Evolutionary conservation across 78 protist species (phyloP).

Genomic region (Dictyostelium capitatum): DNA sequence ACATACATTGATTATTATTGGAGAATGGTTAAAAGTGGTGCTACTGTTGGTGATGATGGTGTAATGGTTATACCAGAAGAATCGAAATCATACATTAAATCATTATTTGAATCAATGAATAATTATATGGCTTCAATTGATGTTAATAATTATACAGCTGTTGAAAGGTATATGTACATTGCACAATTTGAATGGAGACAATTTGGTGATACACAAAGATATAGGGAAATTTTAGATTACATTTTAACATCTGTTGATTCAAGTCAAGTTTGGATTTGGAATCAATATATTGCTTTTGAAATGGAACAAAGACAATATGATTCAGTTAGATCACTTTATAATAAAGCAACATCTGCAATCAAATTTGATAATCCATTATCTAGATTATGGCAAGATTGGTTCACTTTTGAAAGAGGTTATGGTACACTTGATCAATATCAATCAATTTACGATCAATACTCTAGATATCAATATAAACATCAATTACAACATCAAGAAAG

Average conservation of each 20-base stretch:
- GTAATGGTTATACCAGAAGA: background rate
- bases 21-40: background rate
- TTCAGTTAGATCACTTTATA: background rate
- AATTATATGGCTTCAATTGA: background rate
- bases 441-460: background rate
- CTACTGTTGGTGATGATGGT: background rate
- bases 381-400: constrained; percentile 48
- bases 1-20: constrained; percentile 36
- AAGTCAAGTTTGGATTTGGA: constrained; percentile 4
- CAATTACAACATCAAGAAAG: constrained; percentile 18
- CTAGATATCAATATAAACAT: background rate
- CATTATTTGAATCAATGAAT: constrained; percentile 15
- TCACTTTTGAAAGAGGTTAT: constrained; percentile 40
- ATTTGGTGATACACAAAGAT: background rate
- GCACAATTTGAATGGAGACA: background rate
- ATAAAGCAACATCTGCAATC: background rate
- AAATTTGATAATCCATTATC: background rate
- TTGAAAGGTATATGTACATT: constrained; percentile 11
- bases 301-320: background rate
- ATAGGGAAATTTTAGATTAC: background rate
- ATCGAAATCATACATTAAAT: background rate
- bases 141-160: background rate
- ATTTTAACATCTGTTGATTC: background rate
- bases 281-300: constrained; percentile 18
- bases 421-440: constrained; percentile 2